A percentile compares a stretch with the other conserved stretches of the same genome.
phyloP scores from a whole-genome alignment of 768 basidiomycete genomes.

The Ramaria sp. region DNA sequence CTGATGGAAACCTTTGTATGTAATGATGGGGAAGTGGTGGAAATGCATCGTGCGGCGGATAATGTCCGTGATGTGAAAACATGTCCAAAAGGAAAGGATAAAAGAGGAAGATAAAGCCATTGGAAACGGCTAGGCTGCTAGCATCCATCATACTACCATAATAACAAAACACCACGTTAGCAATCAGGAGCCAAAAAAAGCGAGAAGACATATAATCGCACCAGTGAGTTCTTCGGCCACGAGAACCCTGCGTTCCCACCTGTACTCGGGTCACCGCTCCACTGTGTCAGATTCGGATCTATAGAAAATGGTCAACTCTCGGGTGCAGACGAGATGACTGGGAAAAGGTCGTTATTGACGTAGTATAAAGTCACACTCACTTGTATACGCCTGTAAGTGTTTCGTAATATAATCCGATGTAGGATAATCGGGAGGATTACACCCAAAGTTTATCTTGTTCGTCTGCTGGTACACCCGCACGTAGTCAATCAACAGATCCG shows the following conservation, averaged over 20 bases:
- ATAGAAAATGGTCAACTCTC: background rate
- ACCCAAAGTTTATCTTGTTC: slow-evolving; percentile 48
- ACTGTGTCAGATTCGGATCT: slow-evolving; percentile 20
- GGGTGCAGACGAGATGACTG: too few relatives aligned
- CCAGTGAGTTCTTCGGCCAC: slow-evolving; percentile 20
- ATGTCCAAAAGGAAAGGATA: too few relatives aligned
- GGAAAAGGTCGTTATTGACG: too few relatives aligned
- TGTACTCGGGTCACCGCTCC: slow-evolving; percentile 11
- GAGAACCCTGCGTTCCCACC: slow-evolving; percentile 20
- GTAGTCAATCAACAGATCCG: slow-evolving; percentile 64
- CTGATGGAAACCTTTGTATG: too few relatives aligned
- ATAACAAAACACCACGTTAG: background rate
- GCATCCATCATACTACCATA: background rate
- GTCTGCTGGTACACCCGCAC: slow-evolving; percentile 71
- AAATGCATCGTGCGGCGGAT: too few relatives aligned
- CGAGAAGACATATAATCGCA: background rate
- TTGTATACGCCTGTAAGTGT: slow-evolving; percentile 46
- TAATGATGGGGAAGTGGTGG: too few relatives aligned
- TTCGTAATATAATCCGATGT: slow-evolving; percentile 52
- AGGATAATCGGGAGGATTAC: slow-evolving; percentile 52
- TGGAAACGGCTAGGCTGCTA: too few relatives aligned
- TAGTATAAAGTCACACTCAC: slow-evolving; percentile 27
- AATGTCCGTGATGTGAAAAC: too few relatives aligned
- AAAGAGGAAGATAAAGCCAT: too few relatives aligned
- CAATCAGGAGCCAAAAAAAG: background rate